phyloP scores from a whole-genome alignment of 192 early-diverging fungal genomes.

The Podila epigama region DNA sequence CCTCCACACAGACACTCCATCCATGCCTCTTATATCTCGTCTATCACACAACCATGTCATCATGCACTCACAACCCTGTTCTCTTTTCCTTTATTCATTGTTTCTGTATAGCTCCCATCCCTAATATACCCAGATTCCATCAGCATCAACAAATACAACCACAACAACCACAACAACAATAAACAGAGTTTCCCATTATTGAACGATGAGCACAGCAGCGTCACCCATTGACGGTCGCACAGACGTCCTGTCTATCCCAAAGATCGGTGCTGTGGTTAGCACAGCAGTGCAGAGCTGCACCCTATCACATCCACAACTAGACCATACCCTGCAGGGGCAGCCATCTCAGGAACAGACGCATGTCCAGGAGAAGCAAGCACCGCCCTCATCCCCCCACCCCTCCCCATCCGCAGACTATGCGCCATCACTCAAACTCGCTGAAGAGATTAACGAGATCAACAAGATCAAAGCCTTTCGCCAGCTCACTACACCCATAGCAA shows the following conservation, averaged over 20 bases:
- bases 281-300: too few relatives aligned
- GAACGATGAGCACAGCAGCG: background rate
- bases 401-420: background rate
- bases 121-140: background rate
- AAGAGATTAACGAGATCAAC: constrained; percentile 20
- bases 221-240: too few relatives aligned
- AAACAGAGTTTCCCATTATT: constrained; percentile 1
- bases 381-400: background rate
- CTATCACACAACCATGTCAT: too few relatives aligned
- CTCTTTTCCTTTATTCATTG: too few relatives aligned
- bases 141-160: background rate
- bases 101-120: too few relatives aligned
- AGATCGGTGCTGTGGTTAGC: background rate
- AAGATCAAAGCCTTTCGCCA: background rate
- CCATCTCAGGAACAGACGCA: background rate
- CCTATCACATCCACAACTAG: too few relatives aligned
- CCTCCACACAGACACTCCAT: too few relatives aligned
- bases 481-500: too few relatives aligned
- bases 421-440: constrained; percentile 10
- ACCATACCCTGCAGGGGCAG: background rate
- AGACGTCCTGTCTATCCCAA: background rate
- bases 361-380: background rate
- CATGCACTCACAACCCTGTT: too few relatives aligned
- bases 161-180: constrained; percentile 13
- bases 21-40: too few relatives aligned